phyloP scores from a whole-genome alignment of 768 basidiomycete species.

The Suillus hirtellus region DNA sequence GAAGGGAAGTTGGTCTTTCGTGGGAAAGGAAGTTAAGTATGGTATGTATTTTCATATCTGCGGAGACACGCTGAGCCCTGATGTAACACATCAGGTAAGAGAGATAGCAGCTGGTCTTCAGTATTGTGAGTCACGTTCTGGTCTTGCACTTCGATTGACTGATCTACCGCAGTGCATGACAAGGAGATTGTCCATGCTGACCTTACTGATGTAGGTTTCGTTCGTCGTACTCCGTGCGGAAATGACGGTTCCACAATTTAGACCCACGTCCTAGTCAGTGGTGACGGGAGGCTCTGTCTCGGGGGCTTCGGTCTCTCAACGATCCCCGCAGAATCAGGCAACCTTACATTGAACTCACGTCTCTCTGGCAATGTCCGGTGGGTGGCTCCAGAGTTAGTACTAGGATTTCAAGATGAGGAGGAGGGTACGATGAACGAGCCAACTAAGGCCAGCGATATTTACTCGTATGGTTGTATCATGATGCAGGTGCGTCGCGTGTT shows the following conservation, averaged over 20 bases:
- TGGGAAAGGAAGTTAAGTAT: neutral
- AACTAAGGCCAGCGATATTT: neutral
- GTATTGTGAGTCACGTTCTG: neutral
- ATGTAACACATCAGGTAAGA: neutral
- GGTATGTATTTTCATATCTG: neutral
- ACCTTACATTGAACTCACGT: too few relatives aligned
- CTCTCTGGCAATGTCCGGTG: neutral
- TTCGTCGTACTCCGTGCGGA: neutral
- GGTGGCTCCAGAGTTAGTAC: too few relatives aligned
- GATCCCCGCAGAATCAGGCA: neutral
- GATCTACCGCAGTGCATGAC: neutral
- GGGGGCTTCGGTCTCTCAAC: neutral
- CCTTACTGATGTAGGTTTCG: rapidly evolving
- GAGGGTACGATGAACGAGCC: too few relatives aligned
- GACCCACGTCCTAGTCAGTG: neutral
- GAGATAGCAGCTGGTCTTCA: neutral
- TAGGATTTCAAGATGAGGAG: too few relatives aligned
- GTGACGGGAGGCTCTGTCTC: neutral
- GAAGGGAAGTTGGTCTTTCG: neutral
- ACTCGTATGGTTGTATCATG: neutral
- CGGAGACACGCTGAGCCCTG: neutral
- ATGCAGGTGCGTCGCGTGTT: neutral
- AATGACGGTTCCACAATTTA: neutral
- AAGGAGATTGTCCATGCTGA: neutral
- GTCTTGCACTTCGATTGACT: neutral